Evolutionary conservation across 495 filamentous ascomycete species (phyloP).

Genomic region (Trichoderma reesei): DNA sequence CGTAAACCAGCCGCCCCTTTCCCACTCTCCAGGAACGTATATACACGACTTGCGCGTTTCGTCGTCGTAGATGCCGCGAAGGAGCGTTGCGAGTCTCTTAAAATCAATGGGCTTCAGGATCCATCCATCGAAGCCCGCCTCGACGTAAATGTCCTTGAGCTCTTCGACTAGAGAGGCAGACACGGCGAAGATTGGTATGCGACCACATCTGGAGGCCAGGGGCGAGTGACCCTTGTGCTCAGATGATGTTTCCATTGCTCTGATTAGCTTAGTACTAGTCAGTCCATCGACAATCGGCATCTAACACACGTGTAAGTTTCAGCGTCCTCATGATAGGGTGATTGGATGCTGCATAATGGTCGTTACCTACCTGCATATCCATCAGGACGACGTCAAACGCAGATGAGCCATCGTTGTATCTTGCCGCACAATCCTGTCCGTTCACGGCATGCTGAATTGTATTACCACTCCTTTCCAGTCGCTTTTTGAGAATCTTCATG

Average conservation of each 20-base stretch:
- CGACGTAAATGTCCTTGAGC: conserved; percentile 57
- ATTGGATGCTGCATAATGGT: too few relatives aligned
- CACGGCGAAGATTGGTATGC: conserved; percentile 80
- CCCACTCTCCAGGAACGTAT: conserved; percentile 60
- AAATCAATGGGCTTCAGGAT: conserved; percentile 72
- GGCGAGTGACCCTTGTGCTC: conserved; percentile 32
- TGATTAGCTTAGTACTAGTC: conserved; percentile 72
- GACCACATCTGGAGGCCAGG: conserved; percentile 38
- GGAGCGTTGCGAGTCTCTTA: conserved; percentile 49
- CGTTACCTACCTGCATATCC: conserved; percentile 73
- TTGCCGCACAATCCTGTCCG: conserved; percentile 73
- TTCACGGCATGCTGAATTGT: conserved; percentile 65
- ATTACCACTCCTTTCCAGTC: conserved; percentile 73
- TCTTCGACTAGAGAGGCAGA: conserved; percentile 76
- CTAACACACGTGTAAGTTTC: conserved; percentile 26
- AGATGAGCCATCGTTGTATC: conserved; percentile 49
- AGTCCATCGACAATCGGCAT: conserved; percentile 94
- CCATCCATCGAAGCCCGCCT: conserved; percentile 88
- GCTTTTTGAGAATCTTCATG: conserved; percentile 74
- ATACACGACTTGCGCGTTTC: conserved; percentile 35
- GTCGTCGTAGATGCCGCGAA: conserved; percentile 47
- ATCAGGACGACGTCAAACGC: conserved; percentile 82
- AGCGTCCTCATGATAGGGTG: neutral
- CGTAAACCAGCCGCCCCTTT: conserved; percentile 61
- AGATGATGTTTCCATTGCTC: conserved; percentile 51